Conservation (phyloP, 495 filamentous ascomycete species). For the Neurospora sp. region DNA sequence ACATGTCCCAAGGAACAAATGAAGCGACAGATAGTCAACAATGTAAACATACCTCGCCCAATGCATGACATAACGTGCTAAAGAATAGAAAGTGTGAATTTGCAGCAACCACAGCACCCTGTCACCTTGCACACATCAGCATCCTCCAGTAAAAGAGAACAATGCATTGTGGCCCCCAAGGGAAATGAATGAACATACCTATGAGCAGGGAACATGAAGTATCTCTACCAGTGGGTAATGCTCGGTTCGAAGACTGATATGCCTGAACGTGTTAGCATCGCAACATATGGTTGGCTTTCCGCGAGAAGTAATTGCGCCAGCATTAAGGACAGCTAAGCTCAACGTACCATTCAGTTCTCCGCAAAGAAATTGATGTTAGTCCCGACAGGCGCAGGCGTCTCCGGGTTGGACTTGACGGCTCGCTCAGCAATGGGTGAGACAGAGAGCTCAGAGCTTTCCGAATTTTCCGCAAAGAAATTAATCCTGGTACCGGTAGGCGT, state of each 20-base stretch:
- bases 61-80: not conserved
- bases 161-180: not conserved
- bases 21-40: not conserved
- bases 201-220: not conserved
- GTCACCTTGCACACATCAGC: not conserved
- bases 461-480: not conserved
- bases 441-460: not conserved
- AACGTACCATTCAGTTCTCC: not conserved
- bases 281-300: not conserved
- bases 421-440: not conserved
- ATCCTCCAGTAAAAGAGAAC: not conserved
- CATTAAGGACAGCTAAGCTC: not conserved
- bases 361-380: not conserved
- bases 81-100: not conserved
- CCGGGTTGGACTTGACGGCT: not conserved
- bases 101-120: too few species aligned
- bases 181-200: not conserved
- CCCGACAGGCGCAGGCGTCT: not conserved
- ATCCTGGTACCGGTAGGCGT: not conserved
- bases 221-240: not conserved
- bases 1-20: not conserved
- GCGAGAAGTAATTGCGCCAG: not conserved
- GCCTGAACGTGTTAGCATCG: not conserved
- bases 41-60: not conserved
- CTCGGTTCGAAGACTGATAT: not conserved